Conservation (phyloP, 2,329 filamentous ascomycete species). For the Epichloe brachyelytri region DNA sequence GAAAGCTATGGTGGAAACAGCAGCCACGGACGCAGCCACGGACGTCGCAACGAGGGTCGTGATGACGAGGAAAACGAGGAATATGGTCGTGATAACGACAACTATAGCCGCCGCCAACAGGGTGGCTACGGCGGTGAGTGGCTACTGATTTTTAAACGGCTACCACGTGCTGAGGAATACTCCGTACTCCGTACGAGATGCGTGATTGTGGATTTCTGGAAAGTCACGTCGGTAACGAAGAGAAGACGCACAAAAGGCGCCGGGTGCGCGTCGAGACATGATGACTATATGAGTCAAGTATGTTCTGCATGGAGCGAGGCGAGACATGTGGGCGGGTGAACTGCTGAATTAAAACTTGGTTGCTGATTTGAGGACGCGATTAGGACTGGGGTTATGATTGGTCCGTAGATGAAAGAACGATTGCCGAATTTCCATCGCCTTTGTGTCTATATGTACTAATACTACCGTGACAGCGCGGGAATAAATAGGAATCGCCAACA, state of each 20-base stretch:
- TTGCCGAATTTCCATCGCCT: no score
- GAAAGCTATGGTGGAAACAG: constrained; percentile 10
- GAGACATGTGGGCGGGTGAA: neutral
- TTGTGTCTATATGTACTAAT: no score
- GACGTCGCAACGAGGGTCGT: constrained; percentile 4
- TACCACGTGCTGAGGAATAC: no score
- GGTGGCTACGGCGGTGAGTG: constrained; percentile 14
- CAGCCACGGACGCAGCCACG: constrained; percentile 5
- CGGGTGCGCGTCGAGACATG: neutral
- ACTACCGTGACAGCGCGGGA: no score
- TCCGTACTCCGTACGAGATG: no score
- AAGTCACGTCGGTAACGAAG: no score
- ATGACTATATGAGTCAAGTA: neutral
- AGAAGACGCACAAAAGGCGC: no score
- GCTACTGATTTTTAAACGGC: neutral
- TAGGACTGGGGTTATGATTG: no score
- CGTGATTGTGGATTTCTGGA: no score
- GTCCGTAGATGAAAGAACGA: no score
- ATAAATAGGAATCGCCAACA: no score
- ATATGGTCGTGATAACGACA: constrained; percentile 2
- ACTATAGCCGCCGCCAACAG: constrained; percentile 12
- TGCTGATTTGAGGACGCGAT: no score
- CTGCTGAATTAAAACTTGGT: neutral
- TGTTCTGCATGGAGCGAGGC: neutral
- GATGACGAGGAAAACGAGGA: constrained; percentile 1